A percentile compares a stretch with the other conserved stretches of the same genome.
Evolutionary conservation across 2,329 filamentous ascomycete species (phyloP).

Genomic region (Bipolaris gigantea): DNA sequence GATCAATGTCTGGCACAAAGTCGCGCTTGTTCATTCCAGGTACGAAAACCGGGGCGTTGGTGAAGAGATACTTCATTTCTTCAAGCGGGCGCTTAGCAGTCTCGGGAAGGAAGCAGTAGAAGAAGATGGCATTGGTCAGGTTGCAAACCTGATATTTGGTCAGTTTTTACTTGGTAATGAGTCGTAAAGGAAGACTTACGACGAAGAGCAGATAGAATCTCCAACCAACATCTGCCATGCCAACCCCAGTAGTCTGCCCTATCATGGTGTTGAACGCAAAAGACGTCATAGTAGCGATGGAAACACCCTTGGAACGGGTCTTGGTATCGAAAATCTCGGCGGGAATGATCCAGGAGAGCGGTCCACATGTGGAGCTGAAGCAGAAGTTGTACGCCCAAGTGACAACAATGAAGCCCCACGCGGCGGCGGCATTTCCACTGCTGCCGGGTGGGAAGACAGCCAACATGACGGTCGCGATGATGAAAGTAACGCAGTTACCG

Average conservation of each 20-base stretch:
- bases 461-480: conserved; percentile 63
- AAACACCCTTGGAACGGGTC: conserved; percentile 73
- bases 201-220: conserved; percentile 64
- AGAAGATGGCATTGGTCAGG: conserved; percentile 68
- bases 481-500: conserved; percentile 73
- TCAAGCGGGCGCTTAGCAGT: conserved; percentile 66
- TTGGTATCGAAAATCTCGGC: conserved; percentile 78
- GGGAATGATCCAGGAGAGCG: conserved; percentile 65
- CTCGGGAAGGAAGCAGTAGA: conserved; percentile 69
- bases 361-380: conserved; percentile 71
- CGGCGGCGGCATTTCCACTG: conserved; percentile 57
- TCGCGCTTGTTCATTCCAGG: conserved; percentile 58
- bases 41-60: conserved; percentile 66
- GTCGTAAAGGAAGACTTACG: conserved; percentile 34
- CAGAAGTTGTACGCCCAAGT: conserved; percentile 83
- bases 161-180: neutral
- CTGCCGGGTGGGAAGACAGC: conserved; percentile 64
- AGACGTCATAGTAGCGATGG: conserved; percentile 70
- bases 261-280: conserved; percentile 81
- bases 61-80: conserved; percentile 69
- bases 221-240: conserved; percentile 59
- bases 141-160: conserved; percentile 58
- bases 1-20: conserved; percentile 62
- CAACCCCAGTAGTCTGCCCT: conserved; percentile 66
- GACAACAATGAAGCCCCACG: conserved; percentile 74